These are phyloP conservation scores for Sporobolomyces pararoseus DNA, from an alignment of 768 basidiomycete species.

Conservation along the genomic window DNA sequence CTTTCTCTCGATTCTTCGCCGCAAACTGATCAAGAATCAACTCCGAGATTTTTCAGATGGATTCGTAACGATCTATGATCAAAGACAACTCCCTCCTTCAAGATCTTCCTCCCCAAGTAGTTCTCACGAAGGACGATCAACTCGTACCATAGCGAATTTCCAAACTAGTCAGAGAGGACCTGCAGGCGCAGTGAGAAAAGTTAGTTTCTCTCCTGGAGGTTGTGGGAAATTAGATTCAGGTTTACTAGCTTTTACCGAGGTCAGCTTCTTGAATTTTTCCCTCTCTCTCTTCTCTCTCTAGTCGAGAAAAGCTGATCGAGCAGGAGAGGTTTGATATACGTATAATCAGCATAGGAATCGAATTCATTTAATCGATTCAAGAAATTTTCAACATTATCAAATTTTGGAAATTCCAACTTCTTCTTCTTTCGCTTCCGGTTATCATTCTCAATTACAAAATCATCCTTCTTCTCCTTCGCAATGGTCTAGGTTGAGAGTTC, in stretches of 20 bases:
- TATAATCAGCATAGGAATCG: constrained; percentile 83
- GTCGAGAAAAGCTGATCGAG: no score
- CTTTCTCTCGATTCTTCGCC: constrained; percentile 75
- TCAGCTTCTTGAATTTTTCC: constrained; percentile 48
- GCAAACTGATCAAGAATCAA: background rate
- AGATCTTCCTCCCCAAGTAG: background rate
- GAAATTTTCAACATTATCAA: constrained; percentile 62
- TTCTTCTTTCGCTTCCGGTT: background rate
- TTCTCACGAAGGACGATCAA: background rate
- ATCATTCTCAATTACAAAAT: background rate
- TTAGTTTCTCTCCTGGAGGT: constrained; percentile 74
- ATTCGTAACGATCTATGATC: constrained; percentile 33
- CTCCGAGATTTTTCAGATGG: constrained; percentile 11
- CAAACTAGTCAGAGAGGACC: constrained; percentile 51
- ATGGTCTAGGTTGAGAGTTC: background rate
- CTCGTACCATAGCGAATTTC: constrained; percentile 32
- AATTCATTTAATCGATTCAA: constrained; percentile 78
- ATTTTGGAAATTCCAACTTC: constrained; percentile 26
- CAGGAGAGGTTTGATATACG: no score
- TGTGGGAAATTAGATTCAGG: constrained; percentile 57
- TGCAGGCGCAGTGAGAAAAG: constrained; percentile 73
- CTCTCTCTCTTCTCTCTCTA: background rate
- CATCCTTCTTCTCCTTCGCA: background rate
- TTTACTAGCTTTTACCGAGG: constrained; percentile 85
- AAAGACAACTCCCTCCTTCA: constrained; percentile 3